A percentile compares a stretch with the other conserved stretches of the same genome.
phyloP scores from a whole-genome alignment of 1,284 basidiomycete genomes.

The Athelia psychrophila region DNA sequence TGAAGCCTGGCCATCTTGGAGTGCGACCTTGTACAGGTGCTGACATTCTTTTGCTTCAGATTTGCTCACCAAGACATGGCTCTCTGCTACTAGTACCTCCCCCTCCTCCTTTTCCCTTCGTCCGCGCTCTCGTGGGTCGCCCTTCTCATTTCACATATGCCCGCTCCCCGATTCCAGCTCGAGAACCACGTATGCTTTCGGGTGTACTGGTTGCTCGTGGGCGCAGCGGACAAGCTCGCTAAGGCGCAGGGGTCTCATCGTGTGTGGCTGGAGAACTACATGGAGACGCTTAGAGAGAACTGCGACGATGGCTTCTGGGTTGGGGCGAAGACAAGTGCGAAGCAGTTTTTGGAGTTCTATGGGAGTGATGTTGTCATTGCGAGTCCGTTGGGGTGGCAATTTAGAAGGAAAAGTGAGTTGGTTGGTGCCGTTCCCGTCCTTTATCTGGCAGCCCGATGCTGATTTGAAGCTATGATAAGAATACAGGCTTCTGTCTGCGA shows the following conservation, averaged over 20 bases:
- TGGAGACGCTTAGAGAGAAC: constrained; percentile 95
- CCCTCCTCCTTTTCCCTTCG: constrained; percentile 92
- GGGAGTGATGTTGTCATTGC: constrained; percentile 91
- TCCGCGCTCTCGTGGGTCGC: constrained; percentile 80
- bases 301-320: constrained; percentile 94
- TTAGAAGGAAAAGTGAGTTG: constrained; percentile 89
- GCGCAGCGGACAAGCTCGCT: constrained; percentile 81
- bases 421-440: not conserved
- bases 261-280: constrained; percentile 87
- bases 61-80: no score
- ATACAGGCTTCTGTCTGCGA: no score
- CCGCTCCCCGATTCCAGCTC: constrained; percentile 65
- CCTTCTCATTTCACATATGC: constrained; percentile 69
- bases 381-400: constrained; percentile 92
- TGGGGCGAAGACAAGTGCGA: constrained; percentile 84
- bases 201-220: constrained; percentile 84
- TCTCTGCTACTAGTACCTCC: no score
- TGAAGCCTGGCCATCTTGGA: no score
- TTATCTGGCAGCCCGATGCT: no score
- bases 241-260: constrained; percentile 65
- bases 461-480: no score
- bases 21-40: no score
- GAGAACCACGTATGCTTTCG: constrained; percentile 86
- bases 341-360: constrained; percentile 89
- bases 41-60: no score